Evolutionary conservation across 2,329 filamentous ascomycete species (phyloP).

Genomic region (Neofusicoccum kwambonambiense): DNA sequence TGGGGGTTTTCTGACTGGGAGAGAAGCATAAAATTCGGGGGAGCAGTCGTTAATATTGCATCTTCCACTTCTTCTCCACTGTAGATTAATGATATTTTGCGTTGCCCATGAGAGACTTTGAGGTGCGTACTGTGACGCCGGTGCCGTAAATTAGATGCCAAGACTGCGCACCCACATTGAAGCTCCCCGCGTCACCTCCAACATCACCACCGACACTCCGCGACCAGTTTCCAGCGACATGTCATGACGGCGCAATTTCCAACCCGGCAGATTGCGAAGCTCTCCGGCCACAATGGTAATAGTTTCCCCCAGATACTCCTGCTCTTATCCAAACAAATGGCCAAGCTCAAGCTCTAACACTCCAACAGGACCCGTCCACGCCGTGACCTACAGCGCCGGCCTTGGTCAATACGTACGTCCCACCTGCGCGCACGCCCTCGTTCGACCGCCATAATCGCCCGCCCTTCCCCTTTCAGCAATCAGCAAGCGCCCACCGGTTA

Average conservation of each 20-base stretch:
- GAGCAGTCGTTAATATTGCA: constrained; percentile 17
- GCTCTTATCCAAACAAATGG: too few species aligned
- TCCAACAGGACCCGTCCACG: constrained; percentile 46
- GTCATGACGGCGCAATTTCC: constrained; percentile 41
- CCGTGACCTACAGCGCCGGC: constrained; percentile 51
- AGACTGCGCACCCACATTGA: neutral
- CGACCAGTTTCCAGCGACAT: constrained; percentile 19
- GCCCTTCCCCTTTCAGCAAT: too few species aligned
- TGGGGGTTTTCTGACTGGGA: constrained; percentile 13
- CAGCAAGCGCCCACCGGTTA: neutral
- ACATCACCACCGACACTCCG: neutral
- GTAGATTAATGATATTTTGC: constrained; percentile 19
- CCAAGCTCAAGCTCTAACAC: constrained; percentile 10
- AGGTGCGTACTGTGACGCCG: neutral
- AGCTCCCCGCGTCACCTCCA: neutral
- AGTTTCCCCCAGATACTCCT: too few species aligned
- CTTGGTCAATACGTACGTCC: constrained; percentile 45
- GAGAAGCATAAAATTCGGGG: constrained; percentile 16
- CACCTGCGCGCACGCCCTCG: neutral
- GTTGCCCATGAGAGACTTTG: neutral
- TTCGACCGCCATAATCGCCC: too few species aligned
- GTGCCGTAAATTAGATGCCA: neutral
- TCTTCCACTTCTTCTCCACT: constrained; percentile 15
- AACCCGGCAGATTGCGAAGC: constrained; percentile 38
- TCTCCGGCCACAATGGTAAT: constrained; percentile 42